Evolutionary conservation across 2,329 filamentous ascomycete species (phyloP).

Genomic region (Cryphonectria japonica): DNA sequence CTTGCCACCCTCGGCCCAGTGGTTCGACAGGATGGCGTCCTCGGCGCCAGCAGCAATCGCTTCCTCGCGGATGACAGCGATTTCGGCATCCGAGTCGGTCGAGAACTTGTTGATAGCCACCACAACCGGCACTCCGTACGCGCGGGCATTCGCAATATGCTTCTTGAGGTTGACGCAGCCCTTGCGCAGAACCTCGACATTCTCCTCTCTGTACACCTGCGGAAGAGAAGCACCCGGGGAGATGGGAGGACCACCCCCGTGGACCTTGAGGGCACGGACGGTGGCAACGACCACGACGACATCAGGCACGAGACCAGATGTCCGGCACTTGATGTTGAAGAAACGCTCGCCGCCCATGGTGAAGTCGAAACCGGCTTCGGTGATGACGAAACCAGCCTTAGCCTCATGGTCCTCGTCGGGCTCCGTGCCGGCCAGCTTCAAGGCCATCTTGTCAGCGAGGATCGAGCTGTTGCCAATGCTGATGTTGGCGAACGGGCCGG

Average conservation of each 20-base stretch:
- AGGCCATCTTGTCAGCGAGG: conserved; percentile 89
- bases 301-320: conserved; percentile 89
- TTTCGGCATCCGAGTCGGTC: conserved; percentile 91
- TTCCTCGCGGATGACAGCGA: conserved; percentile 86
- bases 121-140: conserved; percentile 90
- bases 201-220: conserved; percentile 90
- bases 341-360: conserved; percentile 99
- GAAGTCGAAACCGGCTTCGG: conserved; percentile 98
- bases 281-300: conserved; percentile 95
- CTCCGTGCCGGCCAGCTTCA: conserved; percentile 96
- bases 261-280: conserved; percentile 93
- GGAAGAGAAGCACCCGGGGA: conserved; percentile 82
- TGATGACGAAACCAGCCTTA: conserved; percentile 91
- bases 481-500: conserved; percentile 97
- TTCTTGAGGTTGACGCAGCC: conserved; percentile 95
- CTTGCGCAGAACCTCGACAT: conserved; percentile 84
- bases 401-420: conserved; percentile 80
- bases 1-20: conserved; percentile 94
- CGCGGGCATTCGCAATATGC: conserved; percentile 88
- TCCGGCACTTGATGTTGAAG: conserved; percentile 99
- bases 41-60: conserved; percentile 89
- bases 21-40: conserved; percentile 90
- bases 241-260: conserved; percentile 95
- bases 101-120: conserved; percentile 97
- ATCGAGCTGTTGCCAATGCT: conserved; percentile 96